Conservation (phyloP, 768 basidiomycete genomes). For the Leccinum aurantiacum region DNA sequence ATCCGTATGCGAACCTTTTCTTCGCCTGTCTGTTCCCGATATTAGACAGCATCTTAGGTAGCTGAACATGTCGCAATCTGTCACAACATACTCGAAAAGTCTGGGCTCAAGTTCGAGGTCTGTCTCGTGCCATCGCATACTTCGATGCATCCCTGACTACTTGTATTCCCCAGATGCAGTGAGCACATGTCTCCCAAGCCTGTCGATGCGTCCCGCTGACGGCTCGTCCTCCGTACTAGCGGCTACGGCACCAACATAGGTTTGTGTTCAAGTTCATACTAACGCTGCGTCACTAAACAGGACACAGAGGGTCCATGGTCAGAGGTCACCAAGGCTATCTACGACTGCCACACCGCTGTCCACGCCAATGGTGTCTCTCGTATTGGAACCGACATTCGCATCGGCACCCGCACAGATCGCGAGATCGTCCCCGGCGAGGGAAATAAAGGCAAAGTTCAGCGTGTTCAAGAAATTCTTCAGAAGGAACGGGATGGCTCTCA, state of each 20-base stretch:
- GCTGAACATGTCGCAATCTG: slow-evolving; percentile 81
- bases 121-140: slow-evolving; percentile 12
- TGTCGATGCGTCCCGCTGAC: slow-evolving; percentile 36
- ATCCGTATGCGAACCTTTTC: slow-evolving; percentile 48
- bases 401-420: slow-evolving; percentile 84
- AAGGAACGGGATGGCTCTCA: slow-evolving; percentile 20
- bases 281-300: slow-evolving; percentile 1
- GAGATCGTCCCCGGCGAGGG: slow-evolving; percentile 61
- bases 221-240: slow-evolving; percentile 36
- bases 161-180: slow-evolving; percentile 37
- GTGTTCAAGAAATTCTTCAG: slow-evolving; percentile 78
- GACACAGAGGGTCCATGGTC: slow-evolving; percentile 78
- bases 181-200: slow-evolving; percentile 16
- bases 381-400: slow-evolving; percentile 90
- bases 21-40: slow-evolving; percentile 3
- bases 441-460: slow-evolving; percentile 75
- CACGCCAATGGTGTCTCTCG: slow-evolving; percentile 73
- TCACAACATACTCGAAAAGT: slow-evolving; percentile 77
- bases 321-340: slow-evolving; percentile 81
- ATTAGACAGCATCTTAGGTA: slow-evolving; percentile 42
- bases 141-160: background rate
- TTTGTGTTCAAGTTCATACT: slow-evolving; percentile 23
- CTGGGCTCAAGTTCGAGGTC: slow-evolving; percentile 82
- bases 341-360: slow-evolving; percentile 86
- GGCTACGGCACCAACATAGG: slow-evolving; percentile 93